Evolutionary conservation across 2,329 filamentous ascomycete species (phyloP).

Genomic region (Didymella sp.): DNA sequence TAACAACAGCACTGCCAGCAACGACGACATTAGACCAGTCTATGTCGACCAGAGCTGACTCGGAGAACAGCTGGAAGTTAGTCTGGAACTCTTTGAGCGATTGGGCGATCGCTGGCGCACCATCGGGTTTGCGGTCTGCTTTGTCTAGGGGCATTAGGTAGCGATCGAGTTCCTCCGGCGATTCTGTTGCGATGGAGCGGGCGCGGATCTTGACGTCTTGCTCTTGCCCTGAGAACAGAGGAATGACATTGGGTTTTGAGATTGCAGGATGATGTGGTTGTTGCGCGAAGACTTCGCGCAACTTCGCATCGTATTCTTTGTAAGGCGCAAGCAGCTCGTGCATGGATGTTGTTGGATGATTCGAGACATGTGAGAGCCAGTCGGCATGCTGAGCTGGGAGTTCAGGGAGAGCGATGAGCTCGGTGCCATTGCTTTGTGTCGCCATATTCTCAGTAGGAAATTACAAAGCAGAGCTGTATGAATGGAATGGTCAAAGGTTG

Average conservation of each 20-base stretch:
- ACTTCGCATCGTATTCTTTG: slow-evolving; percentile 69
- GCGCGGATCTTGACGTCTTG: slow-evolving; percentile 67
- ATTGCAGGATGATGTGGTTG: slow-evolving; percentile 67
- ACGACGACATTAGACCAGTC: slow-evolving; percentile 85
- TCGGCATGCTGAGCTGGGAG: slow-evolving; percentile 51
- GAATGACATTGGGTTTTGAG: slow-evolving; percentile 67
- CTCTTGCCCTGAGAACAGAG: slow-evolving; percentile 66
- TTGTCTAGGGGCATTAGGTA: slow-evolving; percentile 74
- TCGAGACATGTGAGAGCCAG: slow-evolving; percentile 62
- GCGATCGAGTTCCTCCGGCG: slow-evolving; percentile 64
- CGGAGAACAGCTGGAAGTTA: slow-evolving; percentile 83
- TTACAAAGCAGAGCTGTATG: background rate
- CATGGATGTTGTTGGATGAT: slow-evolving; percentile 62
- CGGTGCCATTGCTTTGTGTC: background rate
- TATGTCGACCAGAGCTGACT: slow-evolving; percentile 75
- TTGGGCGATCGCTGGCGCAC: slow-evolving; percentile 71
- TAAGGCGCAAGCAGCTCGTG: slow-evolving; percentile 69
- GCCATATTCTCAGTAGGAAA: slow-evolving; percentile 21
- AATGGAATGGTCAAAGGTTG: background rate
- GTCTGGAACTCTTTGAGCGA: slow-evolving; percentile 74
- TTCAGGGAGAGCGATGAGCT: slow-evolving; percentile 41
- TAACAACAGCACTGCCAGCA: slow-evolving; percentile 81
- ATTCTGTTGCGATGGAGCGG: slow-evolving; percentile 65
- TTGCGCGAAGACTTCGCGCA: slow-evolving; percentile 74
- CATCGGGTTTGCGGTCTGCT: slow-evolving; percentile 67